Percentiles rank a stretch among this genome's conserved stretches.
These are phyloP conservation scores for Saturnispora galanensis DNA, from an alignment of 805 yeast genomes.

Conservation along the genomic window DNA sequence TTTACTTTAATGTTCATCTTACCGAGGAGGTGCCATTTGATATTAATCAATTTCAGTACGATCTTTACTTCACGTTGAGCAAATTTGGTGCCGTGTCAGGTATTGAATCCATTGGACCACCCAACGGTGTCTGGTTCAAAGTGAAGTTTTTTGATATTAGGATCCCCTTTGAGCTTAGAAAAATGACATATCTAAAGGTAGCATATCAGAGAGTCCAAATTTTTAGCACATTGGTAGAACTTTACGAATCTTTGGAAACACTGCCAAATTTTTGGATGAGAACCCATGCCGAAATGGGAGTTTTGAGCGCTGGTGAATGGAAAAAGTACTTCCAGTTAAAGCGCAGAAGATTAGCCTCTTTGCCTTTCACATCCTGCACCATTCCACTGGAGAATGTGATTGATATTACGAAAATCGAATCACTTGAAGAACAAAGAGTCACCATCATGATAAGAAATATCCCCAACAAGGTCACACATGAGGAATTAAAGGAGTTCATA, in stretches of 20 bases:
- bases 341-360: slow-evolving; percentile 18
- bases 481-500: slow-evolving; percentile 35
- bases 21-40: neutral
- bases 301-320: slow-evolving; percentile 15
- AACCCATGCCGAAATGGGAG: no score
- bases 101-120: slow-evolving; percentile 7
- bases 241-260: slow-evolving; percentile 8
- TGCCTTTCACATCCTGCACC: slow-evolving; percentile 17
- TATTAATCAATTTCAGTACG: slow-evolving; percentile 11
- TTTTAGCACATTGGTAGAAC: slow-evolving; percentile 19
- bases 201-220: slow-evolving; percentile 12
- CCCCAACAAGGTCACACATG: slow-evolving; percentile 41
- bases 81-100: slow-evolving; percentile 17
- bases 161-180: slow-evolving; percentile 25
- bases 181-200: slow-evolving; percentile 8
- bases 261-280: no score
- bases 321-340: slow-evolving; percentile 17
- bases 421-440: slow-evolving; percentile 35
- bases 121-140: slow-evolving; percentile 12
- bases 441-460: slow-evolving; percentile 46
- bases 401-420: slow-evolving; percentile 30
- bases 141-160: slow-evolving; percentile 29
- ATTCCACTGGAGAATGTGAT: slow-evolving; percentile 29
- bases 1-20: slow-evolving; percentile 13
- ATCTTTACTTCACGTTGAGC: slow-evolving; percentile 14